Evolutionary conservation across 2,329 filamentous ascomycete species (phyloP).

Genomic region (Zopfia rhizophila): DNA sequence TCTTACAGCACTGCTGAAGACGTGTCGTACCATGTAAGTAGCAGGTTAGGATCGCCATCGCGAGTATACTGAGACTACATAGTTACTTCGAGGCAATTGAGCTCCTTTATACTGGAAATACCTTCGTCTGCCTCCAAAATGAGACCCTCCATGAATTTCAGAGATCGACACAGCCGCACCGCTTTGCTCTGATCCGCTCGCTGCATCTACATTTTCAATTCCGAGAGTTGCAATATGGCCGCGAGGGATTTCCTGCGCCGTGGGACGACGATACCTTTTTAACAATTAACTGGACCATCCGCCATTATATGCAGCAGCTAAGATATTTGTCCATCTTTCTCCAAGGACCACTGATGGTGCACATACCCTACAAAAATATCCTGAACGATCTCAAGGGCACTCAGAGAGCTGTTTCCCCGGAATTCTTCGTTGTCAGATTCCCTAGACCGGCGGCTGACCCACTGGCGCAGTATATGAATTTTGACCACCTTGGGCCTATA

Average conservation of each 20-base stretch:
- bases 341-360: neutral
- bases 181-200: constrained; percentile 1
- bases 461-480: too few relatives aligned
- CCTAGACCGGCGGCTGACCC: neutral
- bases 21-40: too few relatives aligned
- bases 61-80: too few relatives aligned
- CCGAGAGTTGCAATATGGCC: constrained; percentile 1
- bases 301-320: neutral
- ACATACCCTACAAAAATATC: neutral
- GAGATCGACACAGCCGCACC: neutral
- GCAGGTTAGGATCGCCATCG: too few relatives aligned
- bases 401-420: too few relatives aligned
- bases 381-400: neutral
- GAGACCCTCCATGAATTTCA: neutral
- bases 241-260: too few relatives aligned
- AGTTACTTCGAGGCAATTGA: constrained; percentile 4
- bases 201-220: constrained; percentile 4
- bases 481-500: too few relatives aligned
- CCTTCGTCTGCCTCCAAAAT: constrained; percentile 5
- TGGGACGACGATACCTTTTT: constrained; percentile 3
- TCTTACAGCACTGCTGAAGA: too few relatives aligned
- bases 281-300: neutral
- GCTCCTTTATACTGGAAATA: constrained; percentile 1
- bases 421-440: constrained; percentile 1
- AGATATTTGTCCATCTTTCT: constrained; percentile 3